Evolutionary conservation across 306 rosid species (phyloP), one percentile per base, ranked within the genome.

Genomic region (Datisca glomerata): DNA sequence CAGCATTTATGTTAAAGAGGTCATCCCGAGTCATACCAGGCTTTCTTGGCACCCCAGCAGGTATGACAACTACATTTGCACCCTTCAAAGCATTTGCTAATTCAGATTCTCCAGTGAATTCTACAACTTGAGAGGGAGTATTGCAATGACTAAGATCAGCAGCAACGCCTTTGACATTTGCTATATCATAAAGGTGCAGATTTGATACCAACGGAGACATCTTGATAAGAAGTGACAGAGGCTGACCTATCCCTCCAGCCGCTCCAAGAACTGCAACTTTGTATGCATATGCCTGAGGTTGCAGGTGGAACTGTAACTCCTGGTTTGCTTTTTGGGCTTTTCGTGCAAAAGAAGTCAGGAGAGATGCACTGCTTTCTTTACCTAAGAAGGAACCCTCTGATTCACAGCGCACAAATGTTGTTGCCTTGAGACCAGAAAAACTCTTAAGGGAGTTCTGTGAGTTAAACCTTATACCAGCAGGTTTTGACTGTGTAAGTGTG

Each of bases 11-110:
- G 51, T 91, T 91, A 63, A 91, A 91, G 36, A 91, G 96, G 59
- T 91, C 98, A 45, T 91, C 98, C 7, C 98, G 96, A 22, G 98
- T 84, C 98, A 91, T 91, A 16, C 98, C 98, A 0, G 98, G 98
- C 60, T 91, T 91, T 58, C 98, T 75, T 0, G 98, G 98, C 64
- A 84, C 98, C 22, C 98, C 98, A 12, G 98, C 98, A 10, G 98
- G 98, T 7, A 91, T 91, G 59, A 84, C 96, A 63, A 91, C 94
- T 6, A 75, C 92, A 57, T 91, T 38, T 7, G 78, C 87, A 0
- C 78, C 98, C 53, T 68, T 80, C 81, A 89, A 70, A 46, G 72
- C 61, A 24, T 56, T 63, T 8, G 37, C 72, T 38, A 89, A 54
- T 72, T 89, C 95, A 46, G 89, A 39, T 21, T 78, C 60, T 45